Evolutionary conservation across 1,139 yeast species (phyloP), one percentile per base, ranked within the genome.

Genomic region (Hyphopichia burtonii): DNA sequence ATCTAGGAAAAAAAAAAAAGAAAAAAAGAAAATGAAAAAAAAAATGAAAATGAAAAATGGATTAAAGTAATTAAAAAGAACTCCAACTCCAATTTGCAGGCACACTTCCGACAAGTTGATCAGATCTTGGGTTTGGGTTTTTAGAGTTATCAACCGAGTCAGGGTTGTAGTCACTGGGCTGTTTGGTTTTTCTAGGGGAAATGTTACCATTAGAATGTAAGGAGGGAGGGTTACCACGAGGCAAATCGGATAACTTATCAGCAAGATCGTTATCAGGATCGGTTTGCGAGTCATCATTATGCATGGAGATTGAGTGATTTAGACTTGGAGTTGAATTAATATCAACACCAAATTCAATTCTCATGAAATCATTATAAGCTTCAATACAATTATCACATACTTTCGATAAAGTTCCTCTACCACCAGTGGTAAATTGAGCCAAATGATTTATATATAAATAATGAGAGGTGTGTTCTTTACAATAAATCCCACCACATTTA

Each of bases 401-500:
- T 58, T 90, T 83, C 36, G 86, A 80, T 19, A 89, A 70, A 2
- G 80, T 75, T 12, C 93, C 93, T 44, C 83, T 69, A 11, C 88
- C 83, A 38, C 90, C 93, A 46, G 89, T 78, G 42, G 88, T 78
- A 65, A 86, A 80, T 56, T 83, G 78, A 22, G 95, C 93, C 52
- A 79, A 66, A 40, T 74, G 73, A 55, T 89, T 91, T 47, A 91
- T 74, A 54, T 78, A 78, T 31, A 78, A 60, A 48, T 60, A 76
- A 54, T 79, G 82, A 25, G 72, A 67, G 8, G 82, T 69, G 50
- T 81, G 82, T 44, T 82, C 85, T 40, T 83, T 83, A 64, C 98
- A 91, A 58, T 85, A 91, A 12, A 91, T 78, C 25, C 89, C 95
- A 16, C 98, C 98, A 67, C 98, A 91, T 56, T 87, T 84, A 40